Base-by-base conservation (phyloP, 371 early-diverging fungal genomes). In the Mortierella sp. region DNA sequence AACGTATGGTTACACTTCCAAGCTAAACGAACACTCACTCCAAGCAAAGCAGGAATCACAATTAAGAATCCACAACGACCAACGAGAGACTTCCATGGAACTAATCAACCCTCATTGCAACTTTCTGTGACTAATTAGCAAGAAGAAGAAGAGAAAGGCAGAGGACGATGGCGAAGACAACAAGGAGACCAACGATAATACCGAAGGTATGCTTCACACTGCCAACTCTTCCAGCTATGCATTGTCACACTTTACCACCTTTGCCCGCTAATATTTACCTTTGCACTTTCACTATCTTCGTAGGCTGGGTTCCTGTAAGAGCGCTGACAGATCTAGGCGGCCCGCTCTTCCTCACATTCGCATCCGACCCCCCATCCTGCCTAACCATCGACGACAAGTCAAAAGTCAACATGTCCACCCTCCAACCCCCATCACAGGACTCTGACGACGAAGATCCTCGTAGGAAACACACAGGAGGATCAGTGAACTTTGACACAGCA, bases 261-360 rank as follows among this genome's bases (percentile, higher is more conserved):
- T 11, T 46, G 48, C 4, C 11, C 48, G 14, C 63, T 32, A 54
- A 46, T 58, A 35, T 35, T 71, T 44, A 29, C 24, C 44, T 24
- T 48, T 71, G 32, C 51, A 32, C 24, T 48, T 8, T 27, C 11
- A 14, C 16, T 41, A 4, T 41, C 41, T 41, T 35, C 32, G 35
- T 38, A 92, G 94, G 94, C 21, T 95, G 96, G 96, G 93, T 93
- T 24, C 79, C 87, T n/a, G 91, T 89, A n/a, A 93, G 92, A 27
- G 49, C 85, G 1, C 46, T 94, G 54, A 94, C 91, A 41, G 95
- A 96, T 80, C 89, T 96, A 6, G 89, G 89, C 12, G 96, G 96
- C 0, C 96, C 96, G n/a, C 75, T 95, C 46, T 92, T 94, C 75
- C 89, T 96, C 68, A 90, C 94, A 0, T 90, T 89, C 80, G 90